Evolutionary conservation across 1,139 yeast species (phyloP), one percentile per base, ranked within the genome.

Genomic region (Magnusiomyces suaveolens): DNA sequence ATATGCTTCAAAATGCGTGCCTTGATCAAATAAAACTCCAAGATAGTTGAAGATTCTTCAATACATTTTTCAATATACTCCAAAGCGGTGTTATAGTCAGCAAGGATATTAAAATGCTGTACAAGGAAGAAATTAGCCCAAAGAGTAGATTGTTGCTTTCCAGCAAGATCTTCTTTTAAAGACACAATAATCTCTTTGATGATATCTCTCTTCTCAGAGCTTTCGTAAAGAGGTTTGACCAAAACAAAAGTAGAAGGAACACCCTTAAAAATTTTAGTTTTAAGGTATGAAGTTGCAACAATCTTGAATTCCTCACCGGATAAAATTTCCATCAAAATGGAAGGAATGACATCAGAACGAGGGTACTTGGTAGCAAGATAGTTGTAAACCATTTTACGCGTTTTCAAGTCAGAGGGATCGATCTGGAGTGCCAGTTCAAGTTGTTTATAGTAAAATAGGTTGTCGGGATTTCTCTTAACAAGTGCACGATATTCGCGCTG

Each of bases 191-290:
- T 71, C 33, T 75, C 66, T 58, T 78, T 81, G 59, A 88, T 77
- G 3, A 77, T 69, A 3, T 65, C 62, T 43, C 71, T 71, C 64
- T 85, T 84, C 16, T 66, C 66, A 1, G 66, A 58, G 60, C 78
- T 78, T 55, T 73, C 76, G 69, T 88, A 89, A 60, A 90, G 75
- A 1, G 94, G 87, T 70, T 90, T 89, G 54, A 92, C 80, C 63
- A 87, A 84, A 51, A 85, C 85, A 71, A 90, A 92, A 4, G 95
- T 79, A 0, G 97, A 87, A 2, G 98, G 98, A 36, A 89, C 94
- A 43, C 96, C 95, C 59, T 88, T 78, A 58, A 77, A 72, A 63
- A 94, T 77, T 65, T 84, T 87, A 2, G 75, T 70, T 14, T 77
- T 60, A 50, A 90, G 69, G 65, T 89, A 92, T 1, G 67, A 52